Conservation (phyloP, 2,329 filamentous ascomycete species). For the Trichoderma pleuroti region DNA sequence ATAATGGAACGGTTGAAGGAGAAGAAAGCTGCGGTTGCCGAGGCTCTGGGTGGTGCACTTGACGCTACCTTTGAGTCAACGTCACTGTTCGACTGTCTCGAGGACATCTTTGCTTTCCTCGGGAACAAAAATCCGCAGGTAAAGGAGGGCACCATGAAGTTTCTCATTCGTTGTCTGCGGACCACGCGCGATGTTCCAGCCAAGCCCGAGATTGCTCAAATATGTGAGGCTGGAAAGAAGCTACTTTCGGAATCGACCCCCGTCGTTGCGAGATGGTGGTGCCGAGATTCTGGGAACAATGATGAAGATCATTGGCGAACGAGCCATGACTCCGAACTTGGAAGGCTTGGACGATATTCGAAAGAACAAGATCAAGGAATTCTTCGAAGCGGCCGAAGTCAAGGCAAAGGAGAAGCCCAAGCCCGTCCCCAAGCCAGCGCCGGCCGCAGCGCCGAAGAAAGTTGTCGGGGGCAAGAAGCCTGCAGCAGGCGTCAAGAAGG, state of each 20-base stretch:
- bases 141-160: slow-evolving; percentile 91
- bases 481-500: slow-evolving; percentile 31
- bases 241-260: slow-evolving; percentile 86
- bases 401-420: slow-evolving; percentile 71
- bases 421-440: slow-evolving; percentile 58
- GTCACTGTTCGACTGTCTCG: slow-evolving; percentile 77
- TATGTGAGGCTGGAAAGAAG: slow-evolving; percentile 88
- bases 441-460: slow-evolving; percentile 46
- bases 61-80: slow-evolving; percentile 67
- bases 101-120: slow-evolving; percentile 81
- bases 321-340: slow-evolving; percentile 88
- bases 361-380: slow-evolving; percentile 95
- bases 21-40: slow-evolving; percentile 86
- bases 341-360: slow-evolving; percentile 93
- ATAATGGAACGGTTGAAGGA: slow-evolving; percentile 97
- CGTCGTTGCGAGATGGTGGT: slow-evolving; percentile 77
- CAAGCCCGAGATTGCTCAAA: slow-evolving; percentile 76
- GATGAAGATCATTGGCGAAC: slow-evolving; percentile 98
- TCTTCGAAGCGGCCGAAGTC: slow-evolving; percentile 60
- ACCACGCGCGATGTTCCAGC: slow-evolving; percentile 79
- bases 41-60: slow-evolving; percentile 80
- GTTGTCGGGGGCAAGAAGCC: slow-evolving; percentile 45
- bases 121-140: slow-evolving; percentile 97
- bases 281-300: slow-evolving; percentile 89
- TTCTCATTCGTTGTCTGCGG: slow-evolving; percentile 82